These are phyloP conservation scores for Aspergillus persii DNA, from an alignment of 2,329 filamentous ascomycete genomes.

Conservation along the genomic window DNA sequence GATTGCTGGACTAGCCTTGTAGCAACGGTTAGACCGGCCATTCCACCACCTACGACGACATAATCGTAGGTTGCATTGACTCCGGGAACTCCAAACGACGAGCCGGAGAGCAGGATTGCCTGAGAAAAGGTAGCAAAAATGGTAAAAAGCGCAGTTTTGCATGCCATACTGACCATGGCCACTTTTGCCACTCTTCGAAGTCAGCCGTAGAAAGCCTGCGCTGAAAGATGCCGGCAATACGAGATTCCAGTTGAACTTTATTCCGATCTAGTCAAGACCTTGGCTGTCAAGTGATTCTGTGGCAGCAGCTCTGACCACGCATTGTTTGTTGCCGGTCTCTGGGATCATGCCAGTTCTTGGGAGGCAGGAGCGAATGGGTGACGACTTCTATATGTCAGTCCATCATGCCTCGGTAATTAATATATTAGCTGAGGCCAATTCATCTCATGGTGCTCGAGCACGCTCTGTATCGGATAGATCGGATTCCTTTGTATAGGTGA, in stretches of 20 bases:
- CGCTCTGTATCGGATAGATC: neutral
- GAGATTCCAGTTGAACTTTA: neutral
- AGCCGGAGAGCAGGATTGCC: neutral
- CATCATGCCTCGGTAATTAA: neutral
- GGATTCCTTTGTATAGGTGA: neutral
- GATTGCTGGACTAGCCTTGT: conserved; percentile 23
- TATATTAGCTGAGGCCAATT: neutral
- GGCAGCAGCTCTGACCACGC: neutral
- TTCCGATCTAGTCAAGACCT: too few species aligned
- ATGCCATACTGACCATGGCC: neutral
- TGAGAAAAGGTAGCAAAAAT: neutral
- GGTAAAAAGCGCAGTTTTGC: neutral
- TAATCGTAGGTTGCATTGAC: conserved; percentile 1
- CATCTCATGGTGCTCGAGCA: neutral
- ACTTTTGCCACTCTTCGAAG: neutral
- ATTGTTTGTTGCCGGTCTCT: neutral
- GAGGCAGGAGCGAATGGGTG: neutral
- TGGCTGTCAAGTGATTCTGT: too few species aligned
- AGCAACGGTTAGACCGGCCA: conserved; percentile 24
- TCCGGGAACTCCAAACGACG: conserved; percentile 2
- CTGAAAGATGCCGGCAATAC: neutral
- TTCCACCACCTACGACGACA: conserved; percentile 4
- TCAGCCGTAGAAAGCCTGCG: neutral
- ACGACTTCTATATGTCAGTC: neutral
- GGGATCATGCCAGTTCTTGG: neutral